These are phyloP conservation scores for Chaetomium fimeti DNA, from an alignment of 495 filamentous ascomycete species.

Conservation along the genomic window DNA sequence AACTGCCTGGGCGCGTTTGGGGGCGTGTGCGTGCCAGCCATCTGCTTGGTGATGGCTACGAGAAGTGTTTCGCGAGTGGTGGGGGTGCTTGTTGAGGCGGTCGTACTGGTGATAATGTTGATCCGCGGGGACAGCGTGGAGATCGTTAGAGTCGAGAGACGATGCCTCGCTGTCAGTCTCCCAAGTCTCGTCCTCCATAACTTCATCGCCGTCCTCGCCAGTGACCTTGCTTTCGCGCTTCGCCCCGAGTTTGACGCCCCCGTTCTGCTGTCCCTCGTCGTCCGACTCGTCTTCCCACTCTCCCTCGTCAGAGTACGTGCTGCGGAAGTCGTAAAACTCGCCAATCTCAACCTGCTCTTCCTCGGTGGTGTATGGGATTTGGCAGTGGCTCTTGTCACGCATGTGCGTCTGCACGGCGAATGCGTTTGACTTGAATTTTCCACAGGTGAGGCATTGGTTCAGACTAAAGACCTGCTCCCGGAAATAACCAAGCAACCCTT, in stretches of 20 bases:
- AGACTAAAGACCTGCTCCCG: constrained; percentile 75
- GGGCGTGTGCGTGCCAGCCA: constrained; percentile 71
- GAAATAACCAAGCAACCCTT: constrained; percentile 71
- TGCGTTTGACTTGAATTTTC: constrained; percentile 68
- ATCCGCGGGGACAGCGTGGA: constrained; percentile 69
- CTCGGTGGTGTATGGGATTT: constrained; percentile 87
- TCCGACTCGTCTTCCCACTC: constrained; percentile 70
- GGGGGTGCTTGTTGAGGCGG: constrained; percentile 59
- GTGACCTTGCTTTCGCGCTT: constrained; percentile 49
- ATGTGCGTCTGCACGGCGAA: constrained; percentile 88
- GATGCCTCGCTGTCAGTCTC: constrained; percentile 88
- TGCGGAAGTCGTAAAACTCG: constrained; percentile 97
- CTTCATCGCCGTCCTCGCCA: constrained; percentile 46
- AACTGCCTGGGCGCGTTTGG: constrained; percentile 62
- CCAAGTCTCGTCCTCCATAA: constrained; percentile 56
- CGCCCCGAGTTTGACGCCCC: constrained; percentile 59
- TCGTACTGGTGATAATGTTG: constrained; percentile 59
- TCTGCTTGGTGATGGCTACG: constrained; percentile 66
- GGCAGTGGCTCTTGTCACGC: constrained; percentile 94
- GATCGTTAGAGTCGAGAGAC: constrained; percentile 73
- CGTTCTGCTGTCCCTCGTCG: constrained; percentile 56
- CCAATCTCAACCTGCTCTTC: constrained; percentile 92
- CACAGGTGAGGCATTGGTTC: constrained; percentile 75
- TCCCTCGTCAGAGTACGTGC: constrained; percentile 77
- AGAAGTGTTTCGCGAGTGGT: constrained; percentile 63